phyloP scores from a whole-genome alignment of 129 eudicot genomes.

The Kitagawia praeruptora region DNA sequence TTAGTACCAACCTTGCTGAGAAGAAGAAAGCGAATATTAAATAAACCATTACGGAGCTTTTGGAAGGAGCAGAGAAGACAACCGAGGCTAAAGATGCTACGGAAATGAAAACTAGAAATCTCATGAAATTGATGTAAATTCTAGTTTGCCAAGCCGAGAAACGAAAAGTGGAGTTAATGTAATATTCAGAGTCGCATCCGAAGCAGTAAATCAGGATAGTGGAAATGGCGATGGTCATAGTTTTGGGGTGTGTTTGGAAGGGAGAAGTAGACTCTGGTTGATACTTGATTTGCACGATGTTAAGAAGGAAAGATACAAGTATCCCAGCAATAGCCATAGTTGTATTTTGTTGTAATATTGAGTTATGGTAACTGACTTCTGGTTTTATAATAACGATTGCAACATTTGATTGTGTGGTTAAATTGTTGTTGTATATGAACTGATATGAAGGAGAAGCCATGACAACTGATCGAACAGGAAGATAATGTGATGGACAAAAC shows the following conservation, averaged over 20 bases:
- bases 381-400: too few species aligned
- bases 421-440: too few species aligned
- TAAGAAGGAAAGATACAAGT: neutral
- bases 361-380: neutral
- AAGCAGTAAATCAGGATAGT: neutral
- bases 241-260: neutral
- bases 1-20: neutral
- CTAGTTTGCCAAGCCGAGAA: neutral
- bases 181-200: neutral
- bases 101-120: neutral
- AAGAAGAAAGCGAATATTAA: neutral
- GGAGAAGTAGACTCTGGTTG: neutral
- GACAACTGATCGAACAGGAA: too few species aligned
- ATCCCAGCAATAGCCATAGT: neutral
- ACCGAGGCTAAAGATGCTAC: neutral
- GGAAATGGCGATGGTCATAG: neutral
- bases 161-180: neutral
- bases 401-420: too few species aligned
- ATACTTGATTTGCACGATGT: neutral
- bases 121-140: neutral
- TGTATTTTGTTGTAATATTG: neutral
- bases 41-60: neutral
- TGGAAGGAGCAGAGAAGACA: neutral
- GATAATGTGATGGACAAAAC: too few species aligned
- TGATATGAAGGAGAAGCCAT: too few species aligned